phyloP scores from a whole-genome alignment of 768 basidiomycete genomes.

The Tulasnella sp. region DNA sequence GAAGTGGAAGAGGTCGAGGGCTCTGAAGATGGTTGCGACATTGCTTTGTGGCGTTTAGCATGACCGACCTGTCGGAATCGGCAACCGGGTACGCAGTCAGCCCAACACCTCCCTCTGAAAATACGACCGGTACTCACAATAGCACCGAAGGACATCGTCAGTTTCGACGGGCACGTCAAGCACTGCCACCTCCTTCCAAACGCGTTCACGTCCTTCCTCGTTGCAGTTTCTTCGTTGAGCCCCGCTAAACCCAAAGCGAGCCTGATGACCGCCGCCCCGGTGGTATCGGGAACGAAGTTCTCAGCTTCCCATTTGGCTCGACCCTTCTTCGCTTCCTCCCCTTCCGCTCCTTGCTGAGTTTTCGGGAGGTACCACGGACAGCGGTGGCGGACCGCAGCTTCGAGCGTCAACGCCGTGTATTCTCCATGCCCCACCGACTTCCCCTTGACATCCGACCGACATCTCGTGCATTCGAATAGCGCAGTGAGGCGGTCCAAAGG shows the following conservation, averaged over 20 bases:
- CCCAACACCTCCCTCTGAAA: not conserved
- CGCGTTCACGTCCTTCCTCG: not conserved
- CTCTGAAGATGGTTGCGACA: not conserved
- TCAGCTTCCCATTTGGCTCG: not conserved
- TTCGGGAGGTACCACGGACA: constrained; percentile 5
- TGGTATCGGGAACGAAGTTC: not conserved
- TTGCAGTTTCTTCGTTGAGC: not conserved
- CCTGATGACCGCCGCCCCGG: not conserved
- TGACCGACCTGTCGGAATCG: not conserved
- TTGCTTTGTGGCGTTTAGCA: not conserved
- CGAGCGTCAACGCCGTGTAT: not conserved
- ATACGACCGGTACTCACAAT: not conserved
- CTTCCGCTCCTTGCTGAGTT: not conserved
- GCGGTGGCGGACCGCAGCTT: constrained; percentile 4
- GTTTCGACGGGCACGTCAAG: not conserved
- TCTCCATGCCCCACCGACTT: not conserved
- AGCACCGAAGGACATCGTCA: not conserved
- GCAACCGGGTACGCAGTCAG: not conserved
- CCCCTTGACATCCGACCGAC: not conserved
- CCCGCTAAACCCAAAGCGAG: not conserved
- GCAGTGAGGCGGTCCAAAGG: constrained; percentile 16
- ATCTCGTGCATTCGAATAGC: constrained; percentile 14
- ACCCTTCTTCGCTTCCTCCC: not conserved
- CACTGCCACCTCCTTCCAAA: not conserved
- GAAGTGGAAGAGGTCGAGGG: not conserved